These are phyloP conservation scores for Talaromyces albobiverticillius DNA, from an alignment of 2,329 filamentous ascomycete genomes.

Conservation along the genomic window DNA sequence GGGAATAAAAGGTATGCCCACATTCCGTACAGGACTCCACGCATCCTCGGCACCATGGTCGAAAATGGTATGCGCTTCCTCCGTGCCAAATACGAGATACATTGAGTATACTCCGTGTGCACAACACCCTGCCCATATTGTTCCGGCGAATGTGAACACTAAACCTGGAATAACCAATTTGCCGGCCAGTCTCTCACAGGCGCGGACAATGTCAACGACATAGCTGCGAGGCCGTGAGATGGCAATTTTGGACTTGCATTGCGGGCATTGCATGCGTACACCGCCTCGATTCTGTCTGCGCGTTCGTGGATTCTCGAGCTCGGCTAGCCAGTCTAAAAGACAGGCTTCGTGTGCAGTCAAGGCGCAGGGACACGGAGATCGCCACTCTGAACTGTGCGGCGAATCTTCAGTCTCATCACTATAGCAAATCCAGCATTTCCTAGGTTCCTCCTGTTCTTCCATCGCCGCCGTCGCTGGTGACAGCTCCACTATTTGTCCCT, in stretches of 20 bases:
- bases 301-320: constrained; percentile 67
- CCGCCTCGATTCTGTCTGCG: constrained; percentile 46
- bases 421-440: constrained; percentile 69
- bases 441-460: constrained; percentile 32
- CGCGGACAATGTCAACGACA: constrained; percentile 65
- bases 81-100: constrained; percentile 62
- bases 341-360: constrained; percentile 88
- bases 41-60: constrained; percentile 33
- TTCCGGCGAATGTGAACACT: constrained; percentile 49
- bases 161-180: constrained; percentile 64
- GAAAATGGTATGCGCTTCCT: constrained; percentile 59
- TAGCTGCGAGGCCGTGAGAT: constrained; percentile 72
- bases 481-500: not conserved
- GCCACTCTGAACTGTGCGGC: constrained; percentile 66
- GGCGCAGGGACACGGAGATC: constrained; percentile 85
- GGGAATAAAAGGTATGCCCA: constrained; percentile 66
- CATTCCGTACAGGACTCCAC: constrained; percentile 50
- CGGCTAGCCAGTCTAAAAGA: constrained; percentile 88
- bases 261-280: constrained; percentile 74
- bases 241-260: constrained; percentile 80
- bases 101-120: constrained; percentile 62
- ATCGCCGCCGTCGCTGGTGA: not conserved
- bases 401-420: constrained; percentile 62
- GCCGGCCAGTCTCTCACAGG: constrained; percentile 55
- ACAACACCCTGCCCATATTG: constrained; percentile 51